Percentiles rank a stretch among this genome's conserved stretches.
These are phyloP conservation scores for Marasmius tenuissimus DNA, from an alignment of 1,284 basidiomycete genomes.

Conservation along the genomic window DNA sequence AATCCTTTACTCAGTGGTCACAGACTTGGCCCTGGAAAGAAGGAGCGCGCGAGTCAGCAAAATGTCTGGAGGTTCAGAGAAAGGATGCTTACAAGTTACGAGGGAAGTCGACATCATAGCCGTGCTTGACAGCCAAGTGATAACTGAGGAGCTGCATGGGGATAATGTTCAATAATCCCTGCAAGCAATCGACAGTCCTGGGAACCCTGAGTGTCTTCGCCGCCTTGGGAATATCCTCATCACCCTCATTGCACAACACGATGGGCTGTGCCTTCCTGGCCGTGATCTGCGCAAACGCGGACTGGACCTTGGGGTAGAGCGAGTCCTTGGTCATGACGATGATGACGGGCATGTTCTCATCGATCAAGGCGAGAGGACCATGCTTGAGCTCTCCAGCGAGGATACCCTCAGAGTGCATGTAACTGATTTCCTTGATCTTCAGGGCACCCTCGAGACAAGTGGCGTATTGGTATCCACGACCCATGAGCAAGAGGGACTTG, in stretches of 20 bases:
- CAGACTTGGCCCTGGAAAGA: conserved; percentile 75
- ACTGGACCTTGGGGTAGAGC: conserved; percentile 97
- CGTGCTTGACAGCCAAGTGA: conserved; percentile 93
- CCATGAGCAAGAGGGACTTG: conserved; percentile 95
- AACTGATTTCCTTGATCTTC: conserved; percentile 99
- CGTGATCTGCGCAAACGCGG: conserved; percentile 94
- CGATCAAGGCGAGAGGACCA: conserved; percentile 95
- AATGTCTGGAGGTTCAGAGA: conserved; percentile 1
- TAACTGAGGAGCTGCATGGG: conserved; percentile 96
- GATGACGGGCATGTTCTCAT: conserved; percentile 98
- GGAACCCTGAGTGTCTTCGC: conserved; percentile 92
- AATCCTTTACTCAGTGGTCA: conserved; percentile 71
- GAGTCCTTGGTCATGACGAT: conserved; percentile 99
- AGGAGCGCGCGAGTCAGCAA: conserved; percentile 13
- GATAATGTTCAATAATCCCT: conserved; percentile 96
- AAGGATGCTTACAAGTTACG: conserved; percentile 77
- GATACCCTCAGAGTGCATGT: conserved; percentile 94
- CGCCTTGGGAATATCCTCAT: conserved; percentile 75
- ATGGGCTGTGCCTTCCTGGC: conserved; percentile 96
- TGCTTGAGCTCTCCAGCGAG: conserved; percentile 99
- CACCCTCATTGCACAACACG: conserved; percentile 95
- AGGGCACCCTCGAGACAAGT: conserved; percentile 98
- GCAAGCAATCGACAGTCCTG: conserved; percentile 91
- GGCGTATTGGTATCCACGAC: conserved; percentile 96
- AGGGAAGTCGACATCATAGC: conserved; percentile 98